Evolutionary conservation across 1,284 basidiomycete species (phyloP).

Genomic region (Heterobasidion occidentale): DNA sequence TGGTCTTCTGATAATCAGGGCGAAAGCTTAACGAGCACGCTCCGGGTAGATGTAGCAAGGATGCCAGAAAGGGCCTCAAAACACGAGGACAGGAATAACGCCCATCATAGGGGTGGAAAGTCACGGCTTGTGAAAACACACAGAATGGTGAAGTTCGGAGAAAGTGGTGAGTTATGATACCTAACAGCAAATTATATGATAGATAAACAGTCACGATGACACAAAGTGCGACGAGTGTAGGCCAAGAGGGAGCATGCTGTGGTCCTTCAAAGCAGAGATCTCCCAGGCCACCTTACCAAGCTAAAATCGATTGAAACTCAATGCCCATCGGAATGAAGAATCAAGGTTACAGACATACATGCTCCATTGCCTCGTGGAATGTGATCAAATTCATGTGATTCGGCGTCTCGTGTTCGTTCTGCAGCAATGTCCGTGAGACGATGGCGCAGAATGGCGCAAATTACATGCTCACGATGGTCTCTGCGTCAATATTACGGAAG

Average conservation of each 20-base stretch:
- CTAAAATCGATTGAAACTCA: slow-evolving; percentile 18
- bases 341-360: slow-evolving; percentile 28
- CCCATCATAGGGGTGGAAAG: no score
- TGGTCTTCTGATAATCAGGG: neutral
- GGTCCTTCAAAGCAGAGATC: slow-evolving; percentile 27
- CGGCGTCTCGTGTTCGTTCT: slow-evolving; percentile 56
- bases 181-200: neutral
- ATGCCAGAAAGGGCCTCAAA: no score
- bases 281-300: slow-evolving; percentile 35
- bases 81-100: no score
- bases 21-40: no score
- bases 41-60: no score
- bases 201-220: neutral
- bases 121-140: neutral
- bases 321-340: slow-evolving; percentile 8
- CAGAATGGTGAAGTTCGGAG: neutral
- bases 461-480: slow-evolving; percentile 36
- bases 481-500: slow-evolving; percentile 61
- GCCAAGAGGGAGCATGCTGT: slow-evolving; percentile 31
- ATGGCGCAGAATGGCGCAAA: slow-evolving; percentile 2
- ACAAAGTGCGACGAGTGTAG: neutral
- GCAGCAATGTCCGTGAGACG: neutral
- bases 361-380: slow-evolving; percentile 42
- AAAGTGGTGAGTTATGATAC: neutral
- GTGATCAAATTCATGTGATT: slow-evolving; percentile 77